Percentiles rank a stretch among this genome's conserved stretches.
These are phyloP conservation scores for Sclerotinia spermophila DNA, from an alignment of 2,329 filamentous ascomycete genomes.

Conservation along the genomic window DNA sequence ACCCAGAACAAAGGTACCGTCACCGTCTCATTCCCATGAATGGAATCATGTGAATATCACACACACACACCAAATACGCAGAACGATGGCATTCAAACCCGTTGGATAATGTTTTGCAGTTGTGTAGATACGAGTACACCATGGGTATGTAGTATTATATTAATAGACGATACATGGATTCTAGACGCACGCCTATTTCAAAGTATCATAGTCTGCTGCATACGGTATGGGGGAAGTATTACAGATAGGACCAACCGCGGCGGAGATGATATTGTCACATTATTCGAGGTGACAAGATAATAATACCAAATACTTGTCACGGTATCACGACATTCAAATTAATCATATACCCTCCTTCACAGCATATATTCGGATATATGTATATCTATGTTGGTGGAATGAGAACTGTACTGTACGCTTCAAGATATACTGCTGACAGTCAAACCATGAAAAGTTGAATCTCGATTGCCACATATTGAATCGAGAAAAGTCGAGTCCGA, in stretches of 20 bases:
- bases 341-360: neutral
- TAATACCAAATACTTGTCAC: neutral
- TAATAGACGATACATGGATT: neutral
- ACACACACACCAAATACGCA: neutral
- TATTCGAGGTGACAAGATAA: neutral
- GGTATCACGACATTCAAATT: neutral
- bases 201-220: neutral
- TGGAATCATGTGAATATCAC: neutral
- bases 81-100: conserved; percentile 1
- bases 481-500: neutral
- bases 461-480: neutral
- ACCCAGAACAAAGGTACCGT: neutral
- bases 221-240: neutral
- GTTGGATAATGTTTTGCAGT: neutral
- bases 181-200: neutral
- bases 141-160: neutral
- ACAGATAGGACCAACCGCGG: neutral
- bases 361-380: neutral
- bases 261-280: neutral
- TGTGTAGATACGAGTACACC: neutral
- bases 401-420: neutral
- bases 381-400: neutral
- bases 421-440: neutral
- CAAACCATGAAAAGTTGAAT: neutral
- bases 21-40: neutral